Conservation (phyloP, 371 early-diverging fungal species). For the Haplosporangium sp. region DNA sequence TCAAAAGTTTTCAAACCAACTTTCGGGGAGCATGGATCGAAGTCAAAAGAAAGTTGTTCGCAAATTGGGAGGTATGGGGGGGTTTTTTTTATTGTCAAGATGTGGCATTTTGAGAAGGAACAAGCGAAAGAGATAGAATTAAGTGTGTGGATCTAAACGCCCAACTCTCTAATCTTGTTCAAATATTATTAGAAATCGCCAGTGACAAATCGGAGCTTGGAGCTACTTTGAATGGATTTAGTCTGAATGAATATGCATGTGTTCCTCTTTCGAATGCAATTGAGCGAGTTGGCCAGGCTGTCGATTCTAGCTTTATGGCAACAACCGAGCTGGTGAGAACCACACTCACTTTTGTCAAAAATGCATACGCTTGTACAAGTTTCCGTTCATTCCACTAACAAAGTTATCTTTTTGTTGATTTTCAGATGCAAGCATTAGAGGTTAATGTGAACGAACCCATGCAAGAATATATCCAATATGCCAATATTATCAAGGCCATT, state of each 20-base stretch:
- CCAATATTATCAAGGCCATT: constrained; percentile 86
- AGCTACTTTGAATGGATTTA: constrained; percentile 93
- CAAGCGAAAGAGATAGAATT: no score
- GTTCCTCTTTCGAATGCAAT: constrained; percentile 82
- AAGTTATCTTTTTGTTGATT: not conserved
- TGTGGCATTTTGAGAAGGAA: not conserved
- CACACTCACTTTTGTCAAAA: no score
- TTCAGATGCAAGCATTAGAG: constrained; percentile 73
- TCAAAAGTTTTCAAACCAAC: constrained; percentile 70
- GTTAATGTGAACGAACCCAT: constrained; percentile 85
- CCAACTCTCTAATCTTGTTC: not conserved
- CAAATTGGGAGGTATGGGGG: constrained; percentile 71
- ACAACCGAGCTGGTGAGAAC: constrained; percentile 74
- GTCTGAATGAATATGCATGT: constrained; percentile 78
- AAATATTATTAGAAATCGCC: constrained; percentile 60
- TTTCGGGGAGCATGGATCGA: constrained; percentile 70
- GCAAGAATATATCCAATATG: constrained; percentile 90
- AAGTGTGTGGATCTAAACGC: no score
- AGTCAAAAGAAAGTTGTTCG: constrained; percentile 68
- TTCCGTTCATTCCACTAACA: not conserved
- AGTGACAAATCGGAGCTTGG: constrained; percentile 91
- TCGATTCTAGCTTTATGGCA: constrained; percentile 85
- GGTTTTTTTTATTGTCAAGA: not conserved
- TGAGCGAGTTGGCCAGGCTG: constrained; percentile 91
- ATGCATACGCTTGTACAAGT: not conserved